Evolutionary conservation across 768 basidiomycete species (phyloP), one percentile per base, ranked within the genome.

Genomic region (Hericium rajendrae): DNA sequence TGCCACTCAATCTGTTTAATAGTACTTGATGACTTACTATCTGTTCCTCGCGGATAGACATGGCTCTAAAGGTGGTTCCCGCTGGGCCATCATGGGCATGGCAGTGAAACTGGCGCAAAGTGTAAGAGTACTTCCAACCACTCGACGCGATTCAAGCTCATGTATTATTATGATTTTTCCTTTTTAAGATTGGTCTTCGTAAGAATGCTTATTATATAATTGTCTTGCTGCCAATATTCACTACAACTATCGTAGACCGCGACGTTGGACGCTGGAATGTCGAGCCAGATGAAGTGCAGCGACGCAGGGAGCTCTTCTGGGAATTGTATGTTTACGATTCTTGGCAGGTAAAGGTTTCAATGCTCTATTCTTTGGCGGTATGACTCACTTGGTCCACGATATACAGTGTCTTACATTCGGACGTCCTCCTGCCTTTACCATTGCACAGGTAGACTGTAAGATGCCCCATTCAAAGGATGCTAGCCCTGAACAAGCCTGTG

Each of bases 71-170:
- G 55, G 50, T 12, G 58, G 78, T 37, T 78, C 83, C 16, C 74
- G 84, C 63, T 87, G 85, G 85, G 78, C 82, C 9, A 70, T 83
- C 54, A 85, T 86, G 83, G 85, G 85, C 51, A 75, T 87, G 55
- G 78, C 80, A n/a, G 81, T 83, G 38, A 87, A 87, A 67, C 69
- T 86, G 61, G 82, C 83, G 40, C 83, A 84, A 66, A 83, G 83
- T 71, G 85, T 86, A 43, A 67, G 16, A 46, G 9, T 46, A 46
- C 16, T 46, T 20, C 26, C 26, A 26, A 26, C 26, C 26, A 3
- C 26, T 26, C 26, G 26, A 26, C 26, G 5, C 26, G 26, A 26
- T 26, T 26, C 22, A 46, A 46, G 32, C 18, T 37, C 16, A 51
- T 71, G 18, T 38, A 24, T n/a, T 48, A 4, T 50, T 38, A 24